Conservation (phyloP, 768 basidiomycete species). For the Lentinula boryana region DNA sequence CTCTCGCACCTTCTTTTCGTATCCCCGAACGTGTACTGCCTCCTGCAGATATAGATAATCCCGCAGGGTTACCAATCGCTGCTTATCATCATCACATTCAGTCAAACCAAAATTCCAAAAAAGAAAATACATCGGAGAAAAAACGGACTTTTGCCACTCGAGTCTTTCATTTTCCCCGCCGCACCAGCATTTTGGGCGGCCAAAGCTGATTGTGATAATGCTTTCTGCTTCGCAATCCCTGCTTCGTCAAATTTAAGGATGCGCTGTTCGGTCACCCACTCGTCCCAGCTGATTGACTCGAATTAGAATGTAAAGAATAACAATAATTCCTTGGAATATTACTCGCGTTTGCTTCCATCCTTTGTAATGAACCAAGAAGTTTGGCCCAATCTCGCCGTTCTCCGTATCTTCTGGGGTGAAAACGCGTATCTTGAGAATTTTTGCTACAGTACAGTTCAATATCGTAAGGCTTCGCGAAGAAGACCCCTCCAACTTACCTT, state of each 20-base stretch:
- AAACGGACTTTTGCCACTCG: background rate
- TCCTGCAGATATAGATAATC: background rate
- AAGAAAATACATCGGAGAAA: too few species aligned
- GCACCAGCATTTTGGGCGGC: constrained; percentile 18
- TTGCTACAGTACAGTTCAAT: constrained; percentile 28
- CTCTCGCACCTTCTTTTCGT: constrained; percentile 58
- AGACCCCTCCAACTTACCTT: constrained; percentile 30
- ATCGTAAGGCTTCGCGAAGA: background rate
- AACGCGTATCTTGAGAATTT: constrained; percentile 65
- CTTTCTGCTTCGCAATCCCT: constrained; percentile 74
- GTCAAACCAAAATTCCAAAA: too few species aligned
- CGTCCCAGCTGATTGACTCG: constrained; percentile 72
- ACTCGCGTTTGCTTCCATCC: constrained; percentile 97
- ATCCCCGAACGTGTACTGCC: constrained; percentile 16
- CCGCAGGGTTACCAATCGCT: background rate
- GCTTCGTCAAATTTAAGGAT: constrained; percentile 81
- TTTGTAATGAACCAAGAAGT: constrained; percentile 97
- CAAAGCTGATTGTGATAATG: constrained; percentile 35
- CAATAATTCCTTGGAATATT: background rate
- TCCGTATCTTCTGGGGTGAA: constrained; percentile 61
- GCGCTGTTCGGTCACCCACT: constrained; percentile 84
- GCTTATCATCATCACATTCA: background rate
- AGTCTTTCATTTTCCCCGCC: constrained; percentile 10
- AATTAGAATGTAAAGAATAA: background rate
- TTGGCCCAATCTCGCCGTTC: constrained; percentile 60